Conservation (phyloP, 768 basidiomycete species). For the Mycena belliarum region DNA sequence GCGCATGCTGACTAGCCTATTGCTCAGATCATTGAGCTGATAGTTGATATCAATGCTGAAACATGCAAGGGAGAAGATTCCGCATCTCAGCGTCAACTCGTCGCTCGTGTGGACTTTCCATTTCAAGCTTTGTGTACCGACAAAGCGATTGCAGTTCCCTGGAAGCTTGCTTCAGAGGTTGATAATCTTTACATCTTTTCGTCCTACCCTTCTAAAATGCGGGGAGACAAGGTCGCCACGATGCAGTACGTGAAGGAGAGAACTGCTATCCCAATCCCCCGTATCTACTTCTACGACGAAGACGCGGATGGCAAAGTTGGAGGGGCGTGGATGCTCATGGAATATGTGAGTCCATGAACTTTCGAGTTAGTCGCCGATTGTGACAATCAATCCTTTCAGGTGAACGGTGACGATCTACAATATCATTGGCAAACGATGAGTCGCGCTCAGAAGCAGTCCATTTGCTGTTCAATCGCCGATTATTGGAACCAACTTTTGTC, state of each 20-base stretch:
- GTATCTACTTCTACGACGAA: background rate
- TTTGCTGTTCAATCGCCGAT: conserved; percentile 7
- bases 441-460: background rate
- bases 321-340: conserved; percentile 18
- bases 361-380: background rate
- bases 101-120: background rate
- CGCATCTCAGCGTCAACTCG: too few relatives aligned
- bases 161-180: background rate
- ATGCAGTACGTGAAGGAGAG: too few relatives aligned
- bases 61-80: too few relatives aligned
- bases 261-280: too few relatives aligned
- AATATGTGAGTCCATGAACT: conserved; percentile 11
- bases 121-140: background rate
- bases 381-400: too few relatives aligned
- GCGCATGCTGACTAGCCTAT: too few relatives aligned
- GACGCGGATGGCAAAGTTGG: conserved; percentile 12
- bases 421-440: conserved; percentile 1
- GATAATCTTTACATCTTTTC: too few relatives aligned
- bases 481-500: conserved; percentile 11
- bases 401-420: too few relatives aligned
- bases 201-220: too few relatives aligned
- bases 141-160: background rate
- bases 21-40: too few relatives aligned
- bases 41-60: too few relatives aligned
- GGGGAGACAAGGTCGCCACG: too few relatives aligned